Base-by-base conservation (phyloP, 768 basidiomycete genomes). In the Agaricus blazei region DNA sequence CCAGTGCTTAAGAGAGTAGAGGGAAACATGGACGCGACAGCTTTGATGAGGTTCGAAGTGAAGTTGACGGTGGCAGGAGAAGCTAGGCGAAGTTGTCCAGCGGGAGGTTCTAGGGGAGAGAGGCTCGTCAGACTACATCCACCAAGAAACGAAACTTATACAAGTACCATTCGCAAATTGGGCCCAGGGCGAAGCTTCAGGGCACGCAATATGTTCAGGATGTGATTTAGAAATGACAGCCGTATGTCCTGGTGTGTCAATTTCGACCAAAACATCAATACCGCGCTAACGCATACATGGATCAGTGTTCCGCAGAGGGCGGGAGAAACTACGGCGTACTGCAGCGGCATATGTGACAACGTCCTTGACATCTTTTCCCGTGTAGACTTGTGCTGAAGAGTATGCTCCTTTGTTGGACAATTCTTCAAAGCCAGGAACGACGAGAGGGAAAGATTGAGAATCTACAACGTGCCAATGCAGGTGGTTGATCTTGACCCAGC, bases 381-480 rank as follows among this genome's bases (percentile, higher is more conserved):
- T 74, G 64, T 90, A 93, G 0, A 78, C 66, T 58, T 83, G 72
- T 0, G 59, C 53, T 0, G 71, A 9, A 0, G 84, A 83, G 67
- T 93, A 93, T 7, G 91, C 88, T 1, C 87, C 90, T 12, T 81
- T 74, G 12, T 64, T 62, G 1, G 85, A 71, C 2, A 93, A 70
- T 58, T 87, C 82, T 0, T 87, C 82, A 62, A 80, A 84, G 15
- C 72, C 74, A 24, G 80, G 70, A 5, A 92, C 70, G 27, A 74
- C 70, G 9, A 93, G 74, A 0, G 91, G 88, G 68, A 88, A 93
- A 55, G 82, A 85, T 65, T 93, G 88, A 36, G 85, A 84, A 66
- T 93, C 91, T 31, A 80, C 80, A 50, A 88, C 76, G 65, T 93
- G 91, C 90, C 89, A 93, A 56, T 93, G 88, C 62, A 93, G 83